Percentiles rank a stretch among this genome's conserved stretches.
Conservation (phyloP, 176 grass and related monocot genomes). For the Miscanthus lutarioriparius region DNA sequence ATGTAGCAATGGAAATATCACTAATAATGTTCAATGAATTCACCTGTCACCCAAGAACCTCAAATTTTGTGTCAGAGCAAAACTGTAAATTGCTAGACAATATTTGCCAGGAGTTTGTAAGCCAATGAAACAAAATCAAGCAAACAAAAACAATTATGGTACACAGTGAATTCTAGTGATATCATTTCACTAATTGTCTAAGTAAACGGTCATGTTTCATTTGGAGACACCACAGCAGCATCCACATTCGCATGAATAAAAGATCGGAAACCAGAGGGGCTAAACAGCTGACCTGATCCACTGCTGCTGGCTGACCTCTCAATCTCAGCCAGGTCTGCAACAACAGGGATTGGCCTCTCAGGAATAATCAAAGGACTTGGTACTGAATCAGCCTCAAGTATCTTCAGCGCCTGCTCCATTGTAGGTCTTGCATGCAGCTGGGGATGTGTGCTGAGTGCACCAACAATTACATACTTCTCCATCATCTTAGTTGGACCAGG, state of each 20-base stretch:
- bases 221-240: constrained; percentile 41
- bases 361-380: constrained; percentile 56
- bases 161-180: constrained; percentile 9
- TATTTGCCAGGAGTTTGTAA: not conserved
- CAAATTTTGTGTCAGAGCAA: constrained; percentile 12
- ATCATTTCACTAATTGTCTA: constrained; percentile 10
- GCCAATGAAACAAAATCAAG: constrained; percentile 9
- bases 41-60: constrained; percentile 19
- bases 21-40: constrained; percentile 20
- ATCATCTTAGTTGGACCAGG: constrained; percentile 57
- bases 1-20: constrained; percentile 8
- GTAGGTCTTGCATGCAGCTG: constrained; percentile 83
- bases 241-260: constrained; percentile 52
- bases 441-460: constrained; percentile 80
- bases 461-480: constrained; percentile 84
- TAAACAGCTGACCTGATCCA: constrained; percentile 71
- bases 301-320: constrained; percentile 72
- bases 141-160: constrained; percentile 15
- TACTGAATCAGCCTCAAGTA: constrained; percentile 69
- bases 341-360: constrained; percentile 61
- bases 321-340: constrained; percentile 68
- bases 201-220: constrained; percentile 39
- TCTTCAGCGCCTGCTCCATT: constrained; percentile 93
- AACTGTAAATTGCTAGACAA: constrained; percentile 35
- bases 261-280: constrained; percentile 67